These are phyloP conservation scores for Leccinellum albellum DNA, from an alignment of 768 basidiomycete genomes.

Conservation along the genomic window DNA sequence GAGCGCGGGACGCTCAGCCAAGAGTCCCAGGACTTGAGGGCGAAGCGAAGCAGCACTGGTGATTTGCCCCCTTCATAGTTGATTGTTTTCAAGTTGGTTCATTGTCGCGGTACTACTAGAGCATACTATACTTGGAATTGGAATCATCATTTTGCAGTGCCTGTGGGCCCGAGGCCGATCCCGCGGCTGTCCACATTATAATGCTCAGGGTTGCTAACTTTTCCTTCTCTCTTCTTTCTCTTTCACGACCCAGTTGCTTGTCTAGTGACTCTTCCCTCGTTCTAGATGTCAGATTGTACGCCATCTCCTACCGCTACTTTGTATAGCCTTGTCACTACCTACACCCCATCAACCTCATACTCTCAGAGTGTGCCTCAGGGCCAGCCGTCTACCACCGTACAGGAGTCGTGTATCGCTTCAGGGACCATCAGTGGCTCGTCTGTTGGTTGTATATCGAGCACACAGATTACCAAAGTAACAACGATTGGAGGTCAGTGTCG, in stretches of 20 bases:
- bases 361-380: conserved; percentile 32
- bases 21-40: background rate
- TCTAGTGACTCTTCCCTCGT: too few species aligned
- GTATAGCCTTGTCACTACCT: conserved; percentile 36
- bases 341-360: conserved; percentile 34
- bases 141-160: background rate
- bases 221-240: conserved; percentile 3
- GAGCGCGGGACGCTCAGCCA: conserved; percentile 20
- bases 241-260: too few species aligned
- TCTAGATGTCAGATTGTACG: conserved; percentile 35
- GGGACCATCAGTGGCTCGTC: conserved; percentile 21
- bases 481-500: conserved; percentile 35
- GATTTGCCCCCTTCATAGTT: conserved; percentile 57
- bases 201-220: background rate
- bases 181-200: background rate
- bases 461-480: conserved; percentile 26
- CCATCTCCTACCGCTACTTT: conserved; percentile 42
- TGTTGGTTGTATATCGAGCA: conserved; percentile 28
- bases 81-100: background rate
- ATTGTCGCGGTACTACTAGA: too few species aligned
- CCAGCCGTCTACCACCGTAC: conserved; percentile 32
- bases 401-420: conserved; percentile 33
- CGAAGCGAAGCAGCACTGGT: conserved; percentile 24
- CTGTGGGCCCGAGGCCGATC: background rate
- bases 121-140: background rate